Base-by-base conservation (phyloP, 257 asterid genomes). In the Marsdenia floribunda region DNA sequence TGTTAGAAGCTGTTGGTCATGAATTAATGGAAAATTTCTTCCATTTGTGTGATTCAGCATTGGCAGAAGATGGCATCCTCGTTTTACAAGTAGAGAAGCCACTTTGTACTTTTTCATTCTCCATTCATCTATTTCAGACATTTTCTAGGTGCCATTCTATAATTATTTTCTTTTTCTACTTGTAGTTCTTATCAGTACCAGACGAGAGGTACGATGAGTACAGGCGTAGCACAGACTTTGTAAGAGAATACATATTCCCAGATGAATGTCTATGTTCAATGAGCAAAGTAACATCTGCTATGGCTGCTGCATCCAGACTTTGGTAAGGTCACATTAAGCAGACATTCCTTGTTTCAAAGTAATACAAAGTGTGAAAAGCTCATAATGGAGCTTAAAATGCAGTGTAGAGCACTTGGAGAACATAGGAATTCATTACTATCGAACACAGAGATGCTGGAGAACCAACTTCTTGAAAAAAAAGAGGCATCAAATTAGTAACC, bases 401-500 rank as follows among this genome's bases (percentile, higher is more conserved):
- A 94, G 99, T 24, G 96, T 92, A 74, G 96, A 87, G 82, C 99
- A 94, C 82, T 86, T 94, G 72, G 97, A 94, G 83, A 89, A 90
- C 79, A 82, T 94, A 15, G 97, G 97, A 63, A 80, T 94, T 71
- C 99, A 94, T 88, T 94, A 94, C 69, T 90, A 90, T 79, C 93
- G 84, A 74, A 94, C 99, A 1, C 92, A 92, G 37, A 83, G 97
- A 82, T 84, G 88, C 76, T 94, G 97, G 99, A 81, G 97, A 73
- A 86, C 83, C 57, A 92, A 90, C 82, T 94, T 94, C 86, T 83
- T 92, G 58, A 78, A 79, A 74, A 89, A 82, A n/a, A 90, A 86
- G 74, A 88, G 90, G 99, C 90, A 80, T 66, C 9, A 79, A 29
- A 29, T 29, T 29, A 29, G 33, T 29, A 29, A 29, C 33, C 33